These are phyloP conservation scores for Abortiporus biennis DNA, from an alignment of 1,284 basidiomycete genomes.

Conservation along the genomic window DNA sequence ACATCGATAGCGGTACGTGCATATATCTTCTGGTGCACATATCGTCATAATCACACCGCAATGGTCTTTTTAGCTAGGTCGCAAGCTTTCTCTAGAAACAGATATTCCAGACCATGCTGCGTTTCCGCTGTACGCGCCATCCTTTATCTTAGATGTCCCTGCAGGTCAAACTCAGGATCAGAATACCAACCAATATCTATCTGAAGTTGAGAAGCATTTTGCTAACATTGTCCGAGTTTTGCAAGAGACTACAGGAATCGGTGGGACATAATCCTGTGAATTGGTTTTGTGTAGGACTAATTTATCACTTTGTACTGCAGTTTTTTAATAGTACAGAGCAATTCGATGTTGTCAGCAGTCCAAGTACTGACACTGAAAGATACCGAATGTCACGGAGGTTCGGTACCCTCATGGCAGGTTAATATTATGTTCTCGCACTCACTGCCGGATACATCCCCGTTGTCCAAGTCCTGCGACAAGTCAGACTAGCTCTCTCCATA, in stretches of 20 bases:
- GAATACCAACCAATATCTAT: conserved; percentile 55
- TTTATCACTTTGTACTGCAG: too few relatives aligned
- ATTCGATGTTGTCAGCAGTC: too few relatives aligned
- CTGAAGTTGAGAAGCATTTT: conserved; percentile 26
- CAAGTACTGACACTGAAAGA: too few relatives aligned
- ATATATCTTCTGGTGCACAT: neutral
- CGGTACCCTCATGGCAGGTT: too few relatives aligned
- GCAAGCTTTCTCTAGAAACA: conserved; percentile 48
- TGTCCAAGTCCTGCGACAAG: too few relatives aligned
- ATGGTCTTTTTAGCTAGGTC: conserved; percentile 39
- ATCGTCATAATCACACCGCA: neutral
- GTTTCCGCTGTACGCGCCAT: conserved; percentile 70
- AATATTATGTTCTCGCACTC: too few relatives aligned
- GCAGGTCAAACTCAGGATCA: conserved; percentile 66
- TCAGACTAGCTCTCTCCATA: too few relatives aligned
- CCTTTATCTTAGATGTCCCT: conserved; percentile 75
- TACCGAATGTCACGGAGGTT: too few relatives aligned
- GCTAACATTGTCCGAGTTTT: too few relatives aligned
- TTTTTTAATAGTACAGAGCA: too few relatives aligned
- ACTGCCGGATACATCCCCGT: too few relatives aligned
- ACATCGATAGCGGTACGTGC: conserved; percentile 66
- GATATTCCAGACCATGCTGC: conserved; percentile 67
- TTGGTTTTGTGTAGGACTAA: neutral
- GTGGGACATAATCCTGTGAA: neutral
- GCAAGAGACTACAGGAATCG: too few relatives aligned